Conservation (phyloP, 2,329 filamentous ascomycete species). For the Sporothrix globosa region DNA sequence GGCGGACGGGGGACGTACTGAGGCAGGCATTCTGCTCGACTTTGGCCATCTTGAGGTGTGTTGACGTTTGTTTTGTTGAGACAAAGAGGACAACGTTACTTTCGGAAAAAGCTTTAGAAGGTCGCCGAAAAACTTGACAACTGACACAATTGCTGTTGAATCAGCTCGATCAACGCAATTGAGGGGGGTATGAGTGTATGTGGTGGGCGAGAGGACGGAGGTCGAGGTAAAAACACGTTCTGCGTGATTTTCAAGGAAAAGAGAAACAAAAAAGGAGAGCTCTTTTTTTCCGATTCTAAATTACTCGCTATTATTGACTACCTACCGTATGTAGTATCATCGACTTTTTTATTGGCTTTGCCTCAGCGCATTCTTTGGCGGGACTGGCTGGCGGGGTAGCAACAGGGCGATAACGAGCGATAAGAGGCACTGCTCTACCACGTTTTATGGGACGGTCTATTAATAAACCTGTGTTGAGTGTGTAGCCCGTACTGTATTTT, state of each 20-base stretch:
- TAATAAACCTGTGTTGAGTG: too few species aligned
- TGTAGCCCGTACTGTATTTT: too few species aligned
- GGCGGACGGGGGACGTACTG: slow-evolving; percentile 55
- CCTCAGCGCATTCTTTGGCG: slow-evolving; percentile 10
- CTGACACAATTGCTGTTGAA: slow-evolving; percentile 8
- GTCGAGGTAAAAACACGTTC: slow-evolving; percentile 8
- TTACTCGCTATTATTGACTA: slow-evolving; percentile 26
- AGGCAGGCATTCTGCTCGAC: slow-evolving; percentile 64
- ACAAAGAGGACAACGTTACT: background rate
- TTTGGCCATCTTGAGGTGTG: slow-evolving; percentile 51
- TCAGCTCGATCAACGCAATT: background rate
- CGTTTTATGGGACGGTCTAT: too few species aligned
- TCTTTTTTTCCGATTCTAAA: slow-evolving; percentile 10
- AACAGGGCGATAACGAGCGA: background rate
- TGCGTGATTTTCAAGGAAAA: slow-evolving; percentile 34
- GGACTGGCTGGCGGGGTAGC: slow-evolving; percentile 19
- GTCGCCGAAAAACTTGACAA: slow-evolving; percentile 8
- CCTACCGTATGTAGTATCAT: background rate
- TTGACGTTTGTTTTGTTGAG: background rate
- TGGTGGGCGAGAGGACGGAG: background rate
- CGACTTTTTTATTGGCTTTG: slow-evolving; percentile 11
- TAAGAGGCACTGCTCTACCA: background rate
- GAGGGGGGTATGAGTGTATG: background rate
- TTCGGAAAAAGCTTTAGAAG: background rate
- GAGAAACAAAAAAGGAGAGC: slow-evolving; percentile 26